Evolutionary conservation across 345 rosid species (phyloP).

Genomic region (Eucalyptus polyanthemos): DNA sequence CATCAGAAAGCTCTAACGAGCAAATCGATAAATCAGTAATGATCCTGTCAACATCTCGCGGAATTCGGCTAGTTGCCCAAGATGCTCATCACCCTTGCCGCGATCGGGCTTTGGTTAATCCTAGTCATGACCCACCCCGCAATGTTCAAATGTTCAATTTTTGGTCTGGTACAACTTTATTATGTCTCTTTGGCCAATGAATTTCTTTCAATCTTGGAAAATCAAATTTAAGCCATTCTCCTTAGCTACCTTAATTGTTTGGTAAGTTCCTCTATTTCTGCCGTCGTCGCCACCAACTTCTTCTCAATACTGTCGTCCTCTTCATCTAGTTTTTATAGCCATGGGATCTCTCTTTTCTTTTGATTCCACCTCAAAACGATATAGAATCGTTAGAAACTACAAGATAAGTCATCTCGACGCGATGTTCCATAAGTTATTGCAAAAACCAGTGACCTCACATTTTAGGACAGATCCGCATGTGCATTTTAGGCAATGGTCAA

Average conservation of each 20-base stretch:
- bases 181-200: not conserved
- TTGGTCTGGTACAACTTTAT: not conserved
- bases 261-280: not conserved
- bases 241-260: not conserved
- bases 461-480: not conserved
- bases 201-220: not conserved
- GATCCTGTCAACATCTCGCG: not conserved
- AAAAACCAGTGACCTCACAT: not conserved
- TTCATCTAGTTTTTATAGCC: not conserved
- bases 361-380: not conserved
- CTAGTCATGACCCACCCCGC: not conserved
- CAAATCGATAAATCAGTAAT: not conserved
- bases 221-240: not conserved
- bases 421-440: not conserved
- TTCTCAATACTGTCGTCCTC: not conserved
- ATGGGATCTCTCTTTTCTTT: not conserved
- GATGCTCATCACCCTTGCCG: not conserved
- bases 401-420: not conserved
- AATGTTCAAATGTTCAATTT: not conserved
- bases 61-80: not conserved
- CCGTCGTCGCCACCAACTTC: not conserved
- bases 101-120: not conserved
- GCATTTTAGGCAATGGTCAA: not conserved
- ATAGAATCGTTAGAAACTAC: fast-evolving
- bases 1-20: not conserved